Conservation (phyloP, 345 rosid species). For the Hibiscus mutabilis region DNA sequence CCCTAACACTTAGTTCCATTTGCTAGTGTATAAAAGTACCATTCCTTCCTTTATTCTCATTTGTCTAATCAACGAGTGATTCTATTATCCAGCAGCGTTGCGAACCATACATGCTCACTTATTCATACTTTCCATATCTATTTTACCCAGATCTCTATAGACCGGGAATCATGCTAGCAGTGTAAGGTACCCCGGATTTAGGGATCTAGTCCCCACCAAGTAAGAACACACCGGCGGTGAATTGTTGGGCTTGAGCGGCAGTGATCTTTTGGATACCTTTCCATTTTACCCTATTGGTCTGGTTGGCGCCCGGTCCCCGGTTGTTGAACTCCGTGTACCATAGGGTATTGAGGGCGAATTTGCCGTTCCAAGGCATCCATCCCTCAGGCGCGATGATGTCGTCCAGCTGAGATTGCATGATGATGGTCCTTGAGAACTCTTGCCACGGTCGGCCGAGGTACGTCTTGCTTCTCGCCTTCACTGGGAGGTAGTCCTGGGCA, state of each 20-base stretch:
- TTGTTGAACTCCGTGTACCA: constrained; percentile 52
- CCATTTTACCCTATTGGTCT: constrained; percentile 47
- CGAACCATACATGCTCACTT: no score
- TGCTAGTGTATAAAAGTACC: no score
- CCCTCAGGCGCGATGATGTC: constrained; percentile 55
- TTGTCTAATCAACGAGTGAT: no score
- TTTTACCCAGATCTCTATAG: not conserved
- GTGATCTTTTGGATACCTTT: constrained; percentile 34
- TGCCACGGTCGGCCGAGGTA: constrained; percentile 78
- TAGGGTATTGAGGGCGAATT: constrained; percentile 41
- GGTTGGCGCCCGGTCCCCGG: constrained; percentile 50
- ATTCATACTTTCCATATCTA: not conserved
- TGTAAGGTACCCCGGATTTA: constrained; percentile 41
- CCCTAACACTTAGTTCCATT: no score
- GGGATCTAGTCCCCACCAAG: constrained; percentile 53
- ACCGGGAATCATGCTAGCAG: constrained; percentile 24
- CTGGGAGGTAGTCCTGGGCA: constrained; percentile 29
- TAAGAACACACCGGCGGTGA: constrained; percentile 33
- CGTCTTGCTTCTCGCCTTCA: constrained; percentile 31
- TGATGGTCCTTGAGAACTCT: constrained; percentile 44
- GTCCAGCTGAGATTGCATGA: constrained; percentile 48
- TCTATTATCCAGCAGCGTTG: not conserved
- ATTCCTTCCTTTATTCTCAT: no score
- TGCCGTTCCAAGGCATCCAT: constrained; percentile 42
- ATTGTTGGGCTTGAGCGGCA: constrained; percentile 19